phyloP scores from a whole-genome alignment of 495 filamentous ascomycete species.

The Talaromyces borbonicus region DNA sequence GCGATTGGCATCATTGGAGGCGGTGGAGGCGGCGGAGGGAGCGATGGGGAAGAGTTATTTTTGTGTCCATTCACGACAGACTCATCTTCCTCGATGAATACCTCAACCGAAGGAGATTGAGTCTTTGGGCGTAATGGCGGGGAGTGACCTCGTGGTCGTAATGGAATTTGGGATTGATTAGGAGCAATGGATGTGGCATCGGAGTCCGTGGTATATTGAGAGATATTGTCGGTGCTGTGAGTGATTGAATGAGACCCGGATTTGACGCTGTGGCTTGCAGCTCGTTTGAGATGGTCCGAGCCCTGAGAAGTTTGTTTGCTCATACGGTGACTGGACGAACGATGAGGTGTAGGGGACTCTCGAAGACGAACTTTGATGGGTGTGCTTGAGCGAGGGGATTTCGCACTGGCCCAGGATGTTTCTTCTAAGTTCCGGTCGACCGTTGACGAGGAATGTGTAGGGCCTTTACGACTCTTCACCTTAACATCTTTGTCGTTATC shows the following conservation, averaged over 20 bases:
- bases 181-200: slow-evolving; percentile 59
- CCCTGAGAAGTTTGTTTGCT: slow-evolving; percentile 25
- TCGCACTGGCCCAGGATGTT: slow-evolving; percentile 24
- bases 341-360: slow-evolving; percentile 20
- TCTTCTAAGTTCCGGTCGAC: slow-evolving; percentile 27
- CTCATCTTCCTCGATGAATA: slow-evolving; percentile 28
- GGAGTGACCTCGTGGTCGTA: slow-evolving; percentile 30
- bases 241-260: slow-evolving; percentile 27
- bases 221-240: slow-evolving; percentile 21
- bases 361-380: slow-evolving; percentile 21
- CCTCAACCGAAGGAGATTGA: slow-evolving; percentile 23
- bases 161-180: slow-evolving; percentile 38
- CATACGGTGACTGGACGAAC: slow-evolving; percentile 25
- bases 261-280: slow-evolving; percentile 22
- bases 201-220: slow-evolving; percentile 45
- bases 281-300: slow-evolving; percentile 25
- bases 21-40: slow-evolving; percentile 73
- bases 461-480: slow-evolving; percentile 29
- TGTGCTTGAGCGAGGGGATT: slow-evolving; percentile 26
- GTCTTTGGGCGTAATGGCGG: slow-evolving; percentile 14
- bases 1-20: slow-evolving; percentile 58
- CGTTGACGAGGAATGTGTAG: slow-evolving; percentile 33
- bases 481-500: slow-evolving; percentile 24
- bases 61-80: slow-evolving; percentile 30
- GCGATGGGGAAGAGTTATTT: slow-evolving; percentile 22